A percentile compares a stretch with the other conserved stretches of the same genome.
These are phyloP conservation scores for Fraxinus nigra DNA, from an alignment of 305 asterid genomes.

Conservation along the genomic window DNA sequence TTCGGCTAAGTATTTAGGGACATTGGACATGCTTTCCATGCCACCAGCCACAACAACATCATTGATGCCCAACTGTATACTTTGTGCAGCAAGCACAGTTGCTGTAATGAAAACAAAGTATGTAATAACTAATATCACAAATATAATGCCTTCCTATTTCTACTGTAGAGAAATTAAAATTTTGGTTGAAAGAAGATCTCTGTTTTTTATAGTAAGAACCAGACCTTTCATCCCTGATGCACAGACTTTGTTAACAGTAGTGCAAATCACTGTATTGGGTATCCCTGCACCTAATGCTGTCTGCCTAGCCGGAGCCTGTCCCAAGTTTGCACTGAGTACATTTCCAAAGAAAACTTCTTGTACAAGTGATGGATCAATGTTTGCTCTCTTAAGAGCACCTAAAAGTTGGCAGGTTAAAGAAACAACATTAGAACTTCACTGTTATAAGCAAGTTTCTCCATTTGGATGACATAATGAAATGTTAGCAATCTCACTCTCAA, in stretches of 20 bases:
- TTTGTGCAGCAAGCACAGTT: conserved; percentile 91
- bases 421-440: neutral
- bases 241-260: conserved; percentile 94
- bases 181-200: neutral
- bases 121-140: conserved; percentile 1
- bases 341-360: conserved; percentile 93
- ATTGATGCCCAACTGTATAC: conserved; percentile 83
- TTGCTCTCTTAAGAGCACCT: conserved; percentile 93
- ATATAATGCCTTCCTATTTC: neutral
- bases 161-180: neutral
- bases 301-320: conserved; percentile 99
- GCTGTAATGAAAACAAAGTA: conserved; percentile 50
- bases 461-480: conserved; percentile 9
- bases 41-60: conserved; percentile 98
- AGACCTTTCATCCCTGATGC: conserved; percentile 98
- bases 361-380: conserved; percentile 81
- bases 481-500: conserved; percentile 56
- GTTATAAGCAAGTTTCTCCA: neutral
- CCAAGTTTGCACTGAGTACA: conserved; percentile 93
- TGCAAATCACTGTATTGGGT: conserved; percentile 79
- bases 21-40: conserved; percentile 98
- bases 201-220: conserved; percentile 8
- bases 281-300: conserved; percentile 96
- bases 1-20: conserved; percentile 86
- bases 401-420: conserved; percentile 24